Base-by-base conservation (phyloP, 345 rosid genomes). In the Dovyalis caffra region DNA sequence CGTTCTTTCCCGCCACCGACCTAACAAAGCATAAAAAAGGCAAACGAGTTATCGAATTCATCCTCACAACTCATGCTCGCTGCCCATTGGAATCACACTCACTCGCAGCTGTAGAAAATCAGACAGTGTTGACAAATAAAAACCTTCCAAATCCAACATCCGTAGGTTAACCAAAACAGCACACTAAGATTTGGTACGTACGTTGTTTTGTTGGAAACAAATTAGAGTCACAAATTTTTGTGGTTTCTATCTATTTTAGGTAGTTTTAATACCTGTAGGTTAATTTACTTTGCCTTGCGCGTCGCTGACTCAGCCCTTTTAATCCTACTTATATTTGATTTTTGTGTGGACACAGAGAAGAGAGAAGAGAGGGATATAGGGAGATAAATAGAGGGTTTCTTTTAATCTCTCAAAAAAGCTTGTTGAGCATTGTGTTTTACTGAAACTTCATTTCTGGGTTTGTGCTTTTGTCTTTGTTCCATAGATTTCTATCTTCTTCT, bases 1-100 rank as follows among this genome's bases (percentile, higher is more conserved):
- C 1, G 12, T 32, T 9, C 26, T 51, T 70, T 70, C 64, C 64
- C 73, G 73, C 64, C 64, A 7, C 71, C 71, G 58, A 28, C 57
- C 32, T 9, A 9, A 6, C 34, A 18, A 28, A 25, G 26, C 11
- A 23, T 21, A 37, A 23, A n/a, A 66, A 12, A 10, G 25, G 16
- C 1, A 37, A 38, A 68, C 65, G 29, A 38, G 34, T 5, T 16
- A 25, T 26, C 2, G 51, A 66, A 40, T 10, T 34, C 9, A 9
- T 10, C 15, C 16, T 0, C 11, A 23, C 18, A 20, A 3, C 15
- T 1, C 49, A 31, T 33, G 23, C n/a, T 15, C 33, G n/a, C 28
- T 45, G 9, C 12, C 47, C 23, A 40, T n/a, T 35, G 35, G 25
- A 21, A 29, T 37, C 51, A 14, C 18, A 38, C 70, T n/a, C 65